Evolutionary conservation across 208 protist species (phyloP), one percentile per base, ranked within the genome.

Genomic region (Leishmania arabica): DNA sequence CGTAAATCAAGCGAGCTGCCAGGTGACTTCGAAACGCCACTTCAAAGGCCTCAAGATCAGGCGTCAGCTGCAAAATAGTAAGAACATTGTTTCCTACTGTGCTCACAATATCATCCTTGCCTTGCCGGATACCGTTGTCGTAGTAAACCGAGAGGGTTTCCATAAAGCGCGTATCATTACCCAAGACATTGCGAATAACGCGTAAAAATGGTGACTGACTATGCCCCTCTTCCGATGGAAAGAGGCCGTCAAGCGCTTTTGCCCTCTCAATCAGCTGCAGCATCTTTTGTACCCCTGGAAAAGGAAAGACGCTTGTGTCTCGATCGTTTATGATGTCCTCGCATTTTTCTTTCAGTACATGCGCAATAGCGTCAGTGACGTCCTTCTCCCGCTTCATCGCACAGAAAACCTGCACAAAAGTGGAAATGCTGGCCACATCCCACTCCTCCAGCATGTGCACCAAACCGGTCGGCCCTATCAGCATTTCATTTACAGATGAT

Each of bases 41-140:
- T 47, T 97, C 92, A 80, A 96, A 96, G 9, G 79, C 78, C 81
- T 96, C 90, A 51, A 91, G 90, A 78, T 94, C 88, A 34, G 74
- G 79, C 53, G 95, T 76, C 54, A 93, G 84, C 49, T 86, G 82
- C 84, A 93, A 89, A 70, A 97, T 75, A 56, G 62, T 81, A 37
- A 93, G 76, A 1, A 88, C 88, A 60, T 90, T 71, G 66, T 86
- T 51, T 31, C 81, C 77, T 58, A 93, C 53, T 4, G 65, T 17
- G 21, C 80, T 74, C 42, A 88, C 68, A 51, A 54, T 65, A 15
- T 87, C 84, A 34, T 64, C 68, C 17, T 68, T 81, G 40, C 73
- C 68, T 47, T 82, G 75, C 27, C 85, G 88, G 58, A 95, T 85
- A 37, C 86, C 79, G 31, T 34, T 60, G 58, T 96, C 93, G 74